Percentiles rank a stretch among this genome's conserved stretches.
Evolutionary conservation across 805 yeast species (phyloP).

Genomic region (Pichia nanzhaoensis): DNA sequence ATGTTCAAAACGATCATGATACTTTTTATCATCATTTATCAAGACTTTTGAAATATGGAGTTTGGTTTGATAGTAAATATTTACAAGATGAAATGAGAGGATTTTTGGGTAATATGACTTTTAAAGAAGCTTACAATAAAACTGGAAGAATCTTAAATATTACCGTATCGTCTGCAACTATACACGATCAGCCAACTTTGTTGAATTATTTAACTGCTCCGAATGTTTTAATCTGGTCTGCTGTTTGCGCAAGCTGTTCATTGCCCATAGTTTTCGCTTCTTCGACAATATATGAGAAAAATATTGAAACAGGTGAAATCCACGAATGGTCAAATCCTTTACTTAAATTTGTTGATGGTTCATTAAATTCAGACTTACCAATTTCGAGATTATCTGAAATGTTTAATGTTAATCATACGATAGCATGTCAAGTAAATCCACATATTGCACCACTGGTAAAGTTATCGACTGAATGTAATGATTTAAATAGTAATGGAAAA

Average conservation of each 20-base stretch:
- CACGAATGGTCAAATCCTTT: conserved; percentile 78
- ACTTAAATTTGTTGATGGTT: conserved; percentile 87
- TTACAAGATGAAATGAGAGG: conserved; percentile 66
- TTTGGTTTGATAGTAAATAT: conserved; percentile 76
- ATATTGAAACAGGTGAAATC: conserved; percentile 60
- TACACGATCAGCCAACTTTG: conserved; percentile 85
- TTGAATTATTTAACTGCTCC: conserved; percentile 78
- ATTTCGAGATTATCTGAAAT: conserved; percentile 84
- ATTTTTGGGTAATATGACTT: conserved; percentile 83
- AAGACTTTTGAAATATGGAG: conserved; percentile 74
- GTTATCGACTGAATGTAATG: conserved; percentile 48
- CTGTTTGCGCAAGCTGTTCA: conserved; percentile 90
- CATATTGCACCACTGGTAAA: conserved; percentile 87
- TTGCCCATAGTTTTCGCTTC: conserved; percentile 89
- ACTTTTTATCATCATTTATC: conserved; percentile 46
- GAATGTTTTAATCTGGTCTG: conserved; percentile 77
- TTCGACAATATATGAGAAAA: conserved; percentile 77
- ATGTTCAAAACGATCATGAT: conserved; percentile 43
- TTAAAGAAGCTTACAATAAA: conserved; percentile 89
- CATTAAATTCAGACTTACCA: conserved; percentile 92
- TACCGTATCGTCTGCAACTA: conserved; percentile 86
- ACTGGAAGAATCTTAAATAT: conserved; percentile 91
- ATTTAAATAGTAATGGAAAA: conserved; percentile 45
- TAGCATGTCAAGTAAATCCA: conserved; percentile 96
- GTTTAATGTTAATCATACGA: conserved; percentile 96